Conservation (phyloP, 2,329 filamentous ascomycete species). For the Phaeosphaeriaceae sp. region DNA sequence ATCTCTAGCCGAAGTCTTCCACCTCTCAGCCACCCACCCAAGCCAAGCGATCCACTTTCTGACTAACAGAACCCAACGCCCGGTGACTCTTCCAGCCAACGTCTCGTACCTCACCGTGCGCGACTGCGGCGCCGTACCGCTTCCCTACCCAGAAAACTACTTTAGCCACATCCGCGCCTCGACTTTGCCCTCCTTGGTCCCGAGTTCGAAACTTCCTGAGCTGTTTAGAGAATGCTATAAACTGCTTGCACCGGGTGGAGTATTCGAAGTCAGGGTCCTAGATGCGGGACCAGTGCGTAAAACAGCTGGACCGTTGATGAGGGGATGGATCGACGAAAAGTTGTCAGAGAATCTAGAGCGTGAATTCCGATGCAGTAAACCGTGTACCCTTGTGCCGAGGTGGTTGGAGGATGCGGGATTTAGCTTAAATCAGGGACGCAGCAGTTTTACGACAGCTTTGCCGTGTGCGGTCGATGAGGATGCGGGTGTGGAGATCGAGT, state of each 20-base stretch:
- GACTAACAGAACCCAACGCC: slow-evolving; percentile 39
- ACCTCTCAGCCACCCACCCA: slow-evolving; percentile 53
- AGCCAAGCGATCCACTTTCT: slow-evolving; percentile 47
- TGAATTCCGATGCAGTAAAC: slow-evolving; percentile 67
- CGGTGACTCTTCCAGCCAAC: slow-evolving; percentile 45
- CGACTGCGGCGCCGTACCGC: slow-evolving; percentile 53
- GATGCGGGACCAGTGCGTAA: slow-evolving; percentile 67
- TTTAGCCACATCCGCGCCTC: slow-evolving; percentile 54
- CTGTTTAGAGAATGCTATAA: slow-evolving; percentile 66
- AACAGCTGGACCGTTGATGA: slow-evolving; percentile 65
- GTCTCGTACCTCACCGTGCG: slow-evolving; percentile 39
- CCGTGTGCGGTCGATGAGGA: slow-evolving; percentile 38
- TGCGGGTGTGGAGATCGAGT: slow-evolving; percentile 37
- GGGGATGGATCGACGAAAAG: slow-evolving; percentile 69
- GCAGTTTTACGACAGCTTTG: slow-evolving; percentile 32
- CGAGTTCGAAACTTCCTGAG: slow-evolving; percentile 64
- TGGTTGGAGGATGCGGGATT: slow-evolving; percentile 67
- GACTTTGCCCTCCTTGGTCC: slow-evolving; percentile 63
- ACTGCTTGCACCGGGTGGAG: slow-evolving; percentile 63
- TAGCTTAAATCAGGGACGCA: slow-evolving; percentile 30
- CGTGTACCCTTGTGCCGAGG: slow-evolving; percentile 64
- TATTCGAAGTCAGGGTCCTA: slow-evolving; percentile 67
- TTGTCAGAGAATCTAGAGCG: slow-evolving; percentile 67
- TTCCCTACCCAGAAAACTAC: slow-evolving; percentile 55
- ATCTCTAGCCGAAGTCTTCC: slow-evolving; percentile 52